Evolutionary conservation across 345 rosid genomes (phyloP), one percentile per base, ranked within the genome.

Genomic region (Turritis glabra): DNA sequence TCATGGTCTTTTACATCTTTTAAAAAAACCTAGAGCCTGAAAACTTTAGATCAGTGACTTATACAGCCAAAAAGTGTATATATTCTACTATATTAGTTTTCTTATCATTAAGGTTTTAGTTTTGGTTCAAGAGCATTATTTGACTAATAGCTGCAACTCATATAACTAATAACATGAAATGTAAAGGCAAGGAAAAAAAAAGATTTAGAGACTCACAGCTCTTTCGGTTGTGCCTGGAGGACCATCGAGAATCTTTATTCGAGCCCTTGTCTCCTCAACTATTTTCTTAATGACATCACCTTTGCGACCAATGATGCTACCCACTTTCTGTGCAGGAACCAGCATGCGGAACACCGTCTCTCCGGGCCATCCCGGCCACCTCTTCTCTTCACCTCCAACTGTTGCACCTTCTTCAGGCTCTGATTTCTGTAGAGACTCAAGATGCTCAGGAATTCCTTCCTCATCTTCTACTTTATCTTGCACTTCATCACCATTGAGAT

Each of bases 291-390:
- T 96, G 64, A 92, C 94, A 78, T 90, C 98, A 23, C 98, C 98
- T 72, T 90, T 92, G 52, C 98, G 96, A 67, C 99, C 99, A 81
- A 96, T 96, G 78, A 92, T 92, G 78, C 99, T 89, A 56, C 98
- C 98, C 65, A 96, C 97, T 82, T 92, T 96, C 68, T 90, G 98
- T 10, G 96, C 98, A 66, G 98, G 98, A 76, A 96, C 99, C 82
- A 96, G 73, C 96, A 96, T 90, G 35, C 99, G 90, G 57, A 96
- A 96, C 25, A 96, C 98, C 26, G 93, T 90, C 87, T 96, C 99
- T 74, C 99, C 98, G 8, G 99, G 99, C 99, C 99, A 92, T 73
- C 99, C 99, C n/a, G 96, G 98, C 99, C 99, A 96, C 86, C 71
- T 90, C 82, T 89, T 89, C 80, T 92, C 99, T 63, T 73, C 88